These are phyloP conservation scores for Gaeumannomyces sp. DNA, from an alignment of 2,329 filamentous ascomycete genomes.

Conservation along the genomic window DNA sequence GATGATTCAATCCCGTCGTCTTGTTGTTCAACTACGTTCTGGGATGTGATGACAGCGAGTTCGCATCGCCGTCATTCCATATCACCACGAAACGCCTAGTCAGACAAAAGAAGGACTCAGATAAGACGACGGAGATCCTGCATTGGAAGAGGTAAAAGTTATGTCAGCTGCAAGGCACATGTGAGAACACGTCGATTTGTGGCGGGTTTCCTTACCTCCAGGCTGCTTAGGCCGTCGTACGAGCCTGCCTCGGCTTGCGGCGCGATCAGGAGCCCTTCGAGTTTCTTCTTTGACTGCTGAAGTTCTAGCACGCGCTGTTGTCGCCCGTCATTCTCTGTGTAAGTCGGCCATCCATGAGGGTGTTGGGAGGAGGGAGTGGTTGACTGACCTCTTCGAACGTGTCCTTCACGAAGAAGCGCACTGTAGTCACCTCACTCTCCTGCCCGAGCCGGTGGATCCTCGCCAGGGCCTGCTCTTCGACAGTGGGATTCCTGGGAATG, in stretches of 20 bases:
- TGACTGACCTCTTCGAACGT: constrained; percentile 22
- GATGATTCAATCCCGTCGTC: background rate
- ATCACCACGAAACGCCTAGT: background rate
- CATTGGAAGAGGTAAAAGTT: background rate
- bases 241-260: background rate
- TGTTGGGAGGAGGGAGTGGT: too few species aligned
- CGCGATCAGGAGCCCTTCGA: constrained; percentile 13
- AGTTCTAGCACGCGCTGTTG: constrained; percentile 14
- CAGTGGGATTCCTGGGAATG: constrained; percentile 21
- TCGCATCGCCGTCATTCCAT: background rate
- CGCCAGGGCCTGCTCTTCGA: constrained; percentile 25
- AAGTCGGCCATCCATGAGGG: too few species aligned
- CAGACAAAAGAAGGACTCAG: background rate
- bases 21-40: background rate
- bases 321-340: background rate
- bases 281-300: constrained; percentile 15
- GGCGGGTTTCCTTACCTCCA: background rate
- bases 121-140: constrained; percentile 1
- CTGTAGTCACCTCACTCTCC: constrained; percentile 20
- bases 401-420: constrained; percentile 21
- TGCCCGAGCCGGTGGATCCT: constrained; percentile 24
- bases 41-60: background rate
- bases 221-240: background rate
- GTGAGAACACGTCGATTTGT: background rate
- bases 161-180: background rate